These are phyloP conservation scores for Ganoderma lingzhi DNA, from an alignment of 1,284 basidiomycete species.

Conservation along the genomic window DNA sequence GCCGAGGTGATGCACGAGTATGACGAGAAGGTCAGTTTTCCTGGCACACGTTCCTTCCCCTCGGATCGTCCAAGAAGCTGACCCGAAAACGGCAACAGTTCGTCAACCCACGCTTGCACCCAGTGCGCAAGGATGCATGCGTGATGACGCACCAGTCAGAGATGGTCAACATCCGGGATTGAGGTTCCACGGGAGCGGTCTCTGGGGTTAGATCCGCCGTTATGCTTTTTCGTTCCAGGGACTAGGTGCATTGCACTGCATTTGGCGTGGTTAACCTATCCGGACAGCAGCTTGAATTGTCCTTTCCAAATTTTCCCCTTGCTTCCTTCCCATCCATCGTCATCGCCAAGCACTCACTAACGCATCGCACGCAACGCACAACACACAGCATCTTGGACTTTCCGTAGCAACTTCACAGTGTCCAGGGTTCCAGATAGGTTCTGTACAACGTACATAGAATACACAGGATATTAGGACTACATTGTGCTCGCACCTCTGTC, in stretches of 20 bases:
- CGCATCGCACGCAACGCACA: not conserved
- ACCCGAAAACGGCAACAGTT: slow-evolving; percentile 57
- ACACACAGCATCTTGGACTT: not conserved
- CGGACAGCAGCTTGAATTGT: not conserved
- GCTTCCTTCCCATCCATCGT: not conserved
- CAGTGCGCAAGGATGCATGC: slow-evolving; percentile 75
- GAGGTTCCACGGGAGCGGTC: slow-evolving; percentile 11
- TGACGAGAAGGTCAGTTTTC: slow-evolving; percentile 70
- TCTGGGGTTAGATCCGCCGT: not conserved
- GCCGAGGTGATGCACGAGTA: slow-evolving; percentile 90
- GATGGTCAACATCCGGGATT: slow-evolving; percentile 53
- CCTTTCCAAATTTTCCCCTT: not conserved
- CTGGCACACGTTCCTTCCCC: not conserved
- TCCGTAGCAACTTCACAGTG: not conserved
- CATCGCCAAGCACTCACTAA: not conserved
- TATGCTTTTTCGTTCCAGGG: not conserved
- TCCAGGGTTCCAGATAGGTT: slow-evolving; percentile 14
- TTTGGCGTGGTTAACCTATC: slow-evolving; percentile 1
- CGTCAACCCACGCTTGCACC: slow-evolving; percentile 82
- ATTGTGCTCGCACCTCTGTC: slow-evolving; percentile 4
- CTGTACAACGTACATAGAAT: slow-evolving; percentile 23
- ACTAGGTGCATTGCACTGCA: slow-evolving; percentile 5
- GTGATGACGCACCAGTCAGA: slow-evolving; percentile 90
- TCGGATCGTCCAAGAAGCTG: not conserved
- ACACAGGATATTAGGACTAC: slow-evolving; percentile 26